These are phyloP conservation scores for Penicillium griseofulvum DNA, from an alignment of 2,329 filamentous ascomycete species.

Conservation along the genomic window DNA sequence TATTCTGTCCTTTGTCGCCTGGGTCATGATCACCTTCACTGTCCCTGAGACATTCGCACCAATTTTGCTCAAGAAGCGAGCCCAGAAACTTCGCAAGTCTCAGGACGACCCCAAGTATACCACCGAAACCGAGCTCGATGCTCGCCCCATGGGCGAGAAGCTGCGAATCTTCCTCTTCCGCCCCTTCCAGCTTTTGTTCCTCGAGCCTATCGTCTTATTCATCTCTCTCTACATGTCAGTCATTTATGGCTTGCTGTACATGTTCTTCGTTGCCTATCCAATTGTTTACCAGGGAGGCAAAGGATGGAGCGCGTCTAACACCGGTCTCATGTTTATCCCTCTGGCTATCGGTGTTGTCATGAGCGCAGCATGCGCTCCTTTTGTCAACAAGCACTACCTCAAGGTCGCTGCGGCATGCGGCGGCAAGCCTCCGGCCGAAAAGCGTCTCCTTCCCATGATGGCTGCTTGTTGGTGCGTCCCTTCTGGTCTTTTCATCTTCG, in stretches of 20 bases:
- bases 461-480: constrained; percentile 70
- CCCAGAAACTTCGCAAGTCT: constrained; percentile 67
- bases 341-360: constrained; percentile 70
- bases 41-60: constrained; percentile 87
- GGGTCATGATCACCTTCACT: constrained; percentile 78
- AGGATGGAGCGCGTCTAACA: constrained; percentile 69
- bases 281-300: constrained; percentile 76
- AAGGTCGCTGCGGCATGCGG: constrained; percentile 60
- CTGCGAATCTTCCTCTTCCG: constrained; percentile 73
- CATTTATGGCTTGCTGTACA: constrained; percentile 54
- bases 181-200: constrained; percentile 81
- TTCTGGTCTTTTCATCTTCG: constrained; percentile 65
- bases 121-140: constrained; percentile 77
- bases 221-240: constrained; percentile 84
- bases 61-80: constrained; percentile 68
- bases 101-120: constrained; percentile 67
- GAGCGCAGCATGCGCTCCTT: constrained; percentile 65
- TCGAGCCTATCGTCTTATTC: constrained; percentile 80
- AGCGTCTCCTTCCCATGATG: constrained; percentile 81
- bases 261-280: constrained; percentile 53
- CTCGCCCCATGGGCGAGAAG: constrained; percentile 65
- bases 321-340: constrained; percentile 85
- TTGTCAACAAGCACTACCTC: constrained; percentile 81
- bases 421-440: constrained; percentile 73
- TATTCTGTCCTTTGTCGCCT: constrained; percentile 68